Evolutionary conservation across 495 filamentous ascomycete species (phyloP).

Genomic region (Xylaria nigripes): DNA sequence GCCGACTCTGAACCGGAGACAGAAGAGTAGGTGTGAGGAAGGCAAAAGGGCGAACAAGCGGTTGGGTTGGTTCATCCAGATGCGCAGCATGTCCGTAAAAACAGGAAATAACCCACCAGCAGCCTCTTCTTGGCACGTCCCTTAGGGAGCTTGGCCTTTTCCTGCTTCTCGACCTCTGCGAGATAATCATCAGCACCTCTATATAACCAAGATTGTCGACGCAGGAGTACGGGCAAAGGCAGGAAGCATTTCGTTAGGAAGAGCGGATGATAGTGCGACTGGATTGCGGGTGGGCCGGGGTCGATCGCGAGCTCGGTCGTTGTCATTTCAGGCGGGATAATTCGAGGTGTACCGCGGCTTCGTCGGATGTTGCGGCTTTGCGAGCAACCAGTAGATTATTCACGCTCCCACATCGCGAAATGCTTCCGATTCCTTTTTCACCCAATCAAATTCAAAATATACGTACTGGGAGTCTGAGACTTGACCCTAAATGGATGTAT

Average conservation of each 20-base stretch:
- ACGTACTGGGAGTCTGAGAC: slow-evolving; percentile 38
- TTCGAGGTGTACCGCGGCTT: not conserved
- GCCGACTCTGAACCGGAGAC: not conserved
- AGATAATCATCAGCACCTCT: not conserved
- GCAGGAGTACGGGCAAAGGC: not conserved
- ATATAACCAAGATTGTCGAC: not conserved
- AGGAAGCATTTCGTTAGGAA: not conserved
- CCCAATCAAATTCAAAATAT: not conserved
- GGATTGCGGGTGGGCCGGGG: not conserved
- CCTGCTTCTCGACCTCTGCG: slow-evolving; percentile 70
- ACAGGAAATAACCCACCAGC: not conserved
- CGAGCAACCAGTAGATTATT: not conserved
- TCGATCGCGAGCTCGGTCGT: not conserved
- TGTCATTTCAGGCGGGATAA: not conserved
- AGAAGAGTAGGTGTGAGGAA: no score
- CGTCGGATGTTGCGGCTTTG: not conserved
- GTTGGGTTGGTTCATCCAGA: not conserved
- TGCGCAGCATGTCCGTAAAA: not conserved
- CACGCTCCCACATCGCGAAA: not conserved
- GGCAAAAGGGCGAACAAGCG: not conserved
- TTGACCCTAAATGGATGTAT: slow-evolving; percentile 31
- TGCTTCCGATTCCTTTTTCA: not conserved
- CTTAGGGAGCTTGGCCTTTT: slow-evolving; percentile 93
- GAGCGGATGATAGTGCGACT: slow-evolving; percentile 5
- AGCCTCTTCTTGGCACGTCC: slow-evolving; percentile 95